Conservation (phyloP, 305 asterid species). For the Nicotiana rustica region DNA sequence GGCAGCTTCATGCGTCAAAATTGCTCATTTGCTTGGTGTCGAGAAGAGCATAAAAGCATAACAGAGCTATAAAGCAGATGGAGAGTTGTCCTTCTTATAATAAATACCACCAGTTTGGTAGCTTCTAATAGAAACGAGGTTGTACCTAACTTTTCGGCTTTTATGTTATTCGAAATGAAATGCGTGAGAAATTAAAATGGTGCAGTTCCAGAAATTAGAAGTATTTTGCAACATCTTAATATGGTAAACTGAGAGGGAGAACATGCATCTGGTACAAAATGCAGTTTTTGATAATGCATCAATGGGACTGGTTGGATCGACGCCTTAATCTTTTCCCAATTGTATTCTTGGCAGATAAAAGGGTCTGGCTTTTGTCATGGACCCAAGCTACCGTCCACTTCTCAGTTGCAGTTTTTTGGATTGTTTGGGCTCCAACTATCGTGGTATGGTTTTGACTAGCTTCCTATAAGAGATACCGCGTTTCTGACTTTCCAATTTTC, state of each 20-base stretch:
- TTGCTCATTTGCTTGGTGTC: background rate
- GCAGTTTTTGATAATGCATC: background rate
- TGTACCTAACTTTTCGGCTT: background rate
- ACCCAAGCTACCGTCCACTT: constrained; percentile 78
- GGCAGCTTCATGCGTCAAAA: background rate
- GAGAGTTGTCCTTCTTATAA: background rate
- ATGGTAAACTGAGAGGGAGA: constrained; percentile 12
- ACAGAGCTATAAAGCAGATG: background rate
- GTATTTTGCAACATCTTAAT: constrained; percentile 21
- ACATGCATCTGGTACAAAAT: background rate
- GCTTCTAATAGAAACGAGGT: background rate
- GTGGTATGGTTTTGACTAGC: constrained; percentile 58
- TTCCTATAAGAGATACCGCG: background rate
- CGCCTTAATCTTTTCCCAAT: background rate
- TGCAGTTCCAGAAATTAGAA: background rate
- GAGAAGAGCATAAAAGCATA: constrained; percentile 8
- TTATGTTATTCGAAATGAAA: background rate
- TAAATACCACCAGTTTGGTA: background rate
- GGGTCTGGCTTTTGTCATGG: constrained; percentile 86
- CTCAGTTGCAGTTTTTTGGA: constrained; percentile 79
- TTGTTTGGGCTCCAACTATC: constrained; percentile 90
- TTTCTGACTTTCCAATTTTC: constrained; percentile 23
- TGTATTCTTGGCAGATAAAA: constrained; percentile 64
- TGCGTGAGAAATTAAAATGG: constrained; percentile 12
- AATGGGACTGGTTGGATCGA: constrained; percentile 11